Percentiles rank a stretch among this genome's conserved stretches.
Evolutionary conservation across 2,329 filamentous ascomycete species (phyloP).

Genomic region (Lasiodiplodia citricola): DNA sequence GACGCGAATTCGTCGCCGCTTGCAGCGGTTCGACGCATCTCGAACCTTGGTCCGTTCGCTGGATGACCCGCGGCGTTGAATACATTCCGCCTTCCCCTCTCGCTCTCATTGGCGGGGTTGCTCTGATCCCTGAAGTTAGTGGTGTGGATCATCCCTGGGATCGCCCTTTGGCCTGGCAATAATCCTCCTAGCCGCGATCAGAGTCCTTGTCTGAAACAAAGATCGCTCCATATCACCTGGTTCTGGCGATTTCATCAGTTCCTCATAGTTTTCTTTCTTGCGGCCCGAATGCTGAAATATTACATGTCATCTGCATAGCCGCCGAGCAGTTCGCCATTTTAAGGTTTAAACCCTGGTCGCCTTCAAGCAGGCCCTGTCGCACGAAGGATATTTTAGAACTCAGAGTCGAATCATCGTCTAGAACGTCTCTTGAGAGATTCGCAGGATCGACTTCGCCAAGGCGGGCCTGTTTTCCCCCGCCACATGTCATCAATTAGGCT

Average conservation of each 20-base stretch:
- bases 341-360: not conserved
- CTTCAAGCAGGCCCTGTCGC: not conserved
- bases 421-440: not conserved
- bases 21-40: too few species aligned
- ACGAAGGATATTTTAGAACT: not conserved
- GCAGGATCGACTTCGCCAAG: not conserved
- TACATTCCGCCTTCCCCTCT: too few species aligned
- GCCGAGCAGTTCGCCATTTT: not conserved
- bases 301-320: constrained; percentile 9
- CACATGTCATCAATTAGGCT: not conserved
- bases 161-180: too few species aligned
- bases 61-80: too few species aligned
- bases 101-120: too few species aligned
- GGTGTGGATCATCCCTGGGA: too few species aligned
- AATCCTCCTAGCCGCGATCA: too few species aligned
- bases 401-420: not conserved
- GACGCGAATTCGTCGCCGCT: too few species aligned
- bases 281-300: not conserved
- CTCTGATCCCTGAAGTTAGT: too few species aligned
- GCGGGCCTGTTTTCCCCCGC: not conserved
- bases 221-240: too few species aligned
- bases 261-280: not conserved
- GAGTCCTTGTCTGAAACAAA: too few species aligned
- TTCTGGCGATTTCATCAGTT: not conserved
- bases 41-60: too few species aligned